Percentiles rank a stretch among this genome's conserved stretches.
Evolutionary conservation across 768 basidiomycete species (phyloP).

Genomic region (Boletus pseudopeckii): DNA sequence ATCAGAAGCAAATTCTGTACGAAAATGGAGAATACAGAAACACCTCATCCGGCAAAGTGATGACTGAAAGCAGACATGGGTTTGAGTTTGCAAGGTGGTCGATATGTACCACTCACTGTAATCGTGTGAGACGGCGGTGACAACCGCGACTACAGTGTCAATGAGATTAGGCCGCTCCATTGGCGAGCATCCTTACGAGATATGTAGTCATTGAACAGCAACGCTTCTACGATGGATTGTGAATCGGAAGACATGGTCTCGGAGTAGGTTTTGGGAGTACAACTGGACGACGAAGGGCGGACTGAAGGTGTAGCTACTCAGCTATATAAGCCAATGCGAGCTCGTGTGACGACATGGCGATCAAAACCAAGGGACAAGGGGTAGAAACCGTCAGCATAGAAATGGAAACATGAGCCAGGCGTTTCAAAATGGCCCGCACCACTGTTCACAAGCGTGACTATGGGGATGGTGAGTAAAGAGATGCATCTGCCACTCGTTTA

Average conservation of each 20-base stretch:
- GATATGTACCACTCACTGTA: conserved; percentile 12
- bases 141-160: conserved; percentile 6
- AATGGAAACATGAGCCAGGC: too few species aligned
- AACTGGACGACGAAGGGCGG: neutral
- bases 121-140: conserved; percentile 17
- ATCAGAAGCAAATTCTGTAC: neutral
- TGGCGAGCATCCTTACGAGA: conserved; percentile 1
- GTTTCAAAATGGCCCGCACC: neutral
- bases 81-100: neutral
- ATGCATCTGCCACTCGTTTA: too few species aligned
- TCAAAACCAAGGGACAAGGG: neutral
- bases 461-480: too few species aligned
- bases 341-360: neutral
- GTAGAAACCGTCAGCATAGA: too few species aligned
- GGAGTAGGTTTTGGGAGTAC: too few species aligned
- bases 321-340: neutral
- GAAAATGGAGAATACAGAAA: neutral
- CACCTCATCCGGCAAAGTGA: conserved; percentile 20
- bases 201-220: conserved; percentile 11
- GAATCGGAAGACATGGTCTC: conserved; percentile 14
- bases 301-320: too few species aligned
- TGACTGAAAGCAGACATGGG: conserved; percentile 2
- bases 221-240: neutral
- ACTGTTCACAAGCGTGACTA: too few species aligned
- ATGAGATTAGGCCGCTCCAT: neutral